Conservation (phyloP, 2,329 filamentous ascomycete genomes). For the Triangularia setosa region DNA sequence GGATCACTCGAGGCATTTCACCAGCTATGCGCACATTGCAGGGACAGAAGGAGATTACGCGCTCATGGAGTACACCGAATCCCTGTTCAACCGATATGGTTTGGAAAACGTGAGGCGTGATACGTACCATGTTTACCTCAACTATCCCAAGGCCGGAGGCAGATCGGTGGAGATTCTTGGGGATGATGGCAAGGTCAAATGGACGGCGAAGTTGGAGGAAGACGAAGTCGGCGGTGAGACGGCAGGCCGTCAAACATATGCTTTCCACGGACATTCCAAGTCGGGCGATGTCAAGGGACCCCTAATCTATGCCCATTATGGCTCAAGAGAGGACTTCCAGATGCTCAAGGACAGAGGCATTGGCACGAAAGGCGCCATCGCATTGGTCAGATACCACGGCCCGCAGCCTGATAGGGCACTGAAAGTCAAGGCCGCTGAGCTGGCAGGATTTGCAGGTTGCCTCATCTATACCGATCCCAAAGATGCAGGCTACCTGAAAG, state of each 20-base stretch:
- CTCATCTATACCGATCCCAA: slow-evolving; percentile 89
- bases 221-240: slow-evolving; percentile 62
- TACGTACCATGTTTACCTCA: slow-evolving; percentile 84
- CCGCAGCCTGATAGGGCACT: slow-evolving; percentile 67
- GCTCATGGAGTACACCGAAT: slow-evolving; percentile 78
- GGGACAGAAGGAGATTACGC: slow-evolving; percentile 92
- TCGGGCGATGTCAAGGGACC: slow-evolving; percentile 82
- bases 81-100: slow-evolving; percentile 65
- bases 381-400: slow-evolving; percentile 76
- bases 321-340: slow-evolving; percentile 78
- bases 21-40: slow-evolving; percentile 81
- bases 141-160: slow-evolving; percentile 77
- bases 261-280: slow-evolving; percentile 87
- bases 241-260: slow-evolving; percentile 64
- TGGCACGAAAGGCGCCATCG: slow-evolving; percentile 73
- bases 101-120: slow-evolving; percentile 75
- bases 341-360: slow-evolving; percentile 66
- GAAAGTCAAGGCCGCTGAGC: slow-evolving; percentile 86
- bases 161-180: slow-evolving; percentile 77
- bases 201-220: slow-evolving; percentile 84
- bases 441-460: slow-evolving; percentile 80
- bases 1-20: slow-evolving; percentile 72
- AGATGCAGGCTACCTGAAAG: slow-evolving; percentile 75
- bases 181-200: slow-evolving; percentile 57
- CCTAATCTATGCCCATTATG: slow-evolving; percentile 89